Evolutionary conservation across 192 early-diverging fungal genomes (phyloP).

Genomic region (Paraglomus occultum): DNA sequence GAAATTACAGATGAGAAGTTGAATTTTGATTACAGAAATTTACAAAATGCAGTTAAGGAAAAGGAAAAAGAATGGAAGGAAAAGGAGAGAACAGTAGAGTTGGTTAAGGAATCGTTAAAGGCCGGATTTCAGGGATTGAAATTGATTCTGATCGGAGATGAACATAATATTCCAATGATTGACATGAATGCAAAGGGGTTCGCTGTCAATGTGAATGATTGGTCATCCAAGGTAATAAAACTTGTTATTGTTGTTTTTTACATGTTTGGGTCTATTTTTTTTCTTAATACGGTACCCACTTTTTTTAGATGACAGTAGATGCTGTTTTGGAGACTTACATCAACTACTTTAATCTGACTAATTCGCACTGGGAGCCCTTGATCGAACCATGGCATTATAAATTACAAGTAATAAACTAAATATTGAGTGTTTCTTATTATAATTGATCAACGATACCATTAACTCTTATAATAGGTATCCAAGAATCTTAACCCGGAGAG

Average conservation of each 20-base stretch:
- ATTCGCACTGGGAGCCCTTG: slow-evolving; percentile 98
- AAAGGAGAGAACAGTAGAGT: slow-evolving; percentile 39
- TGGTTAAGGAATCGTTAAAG: slow-evolving; percentile 55
- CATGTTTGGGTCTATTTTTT: slow-evolving; percentile 5
- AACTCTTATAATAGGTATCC: slow-evolving; percentile 23
- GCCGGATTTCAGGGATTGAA: slow-evolving; percentile 67
- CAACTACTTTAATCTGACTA: slow-evolving; percentile 96
- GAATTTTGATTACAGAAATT: slow-evolving; percentile 24
- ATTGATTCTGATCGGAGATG: slow-evolving; percentile 89
- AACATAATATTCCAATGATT: slow-evolving; percentile 90
- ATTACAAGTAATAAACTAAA: slow-evolving; percentile 41
- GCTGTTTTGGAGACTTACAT: slow-evolving; percentile 67
- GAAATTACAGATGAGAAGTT: slow-evolving; percentile 8
- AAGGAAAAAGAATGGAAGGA: slow-evolving; percentile 31
- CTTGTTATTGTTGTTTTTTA: neutral
- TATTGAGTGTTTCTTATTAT: neutral
- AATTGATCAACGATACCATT: neutral
- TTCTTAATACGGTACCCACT: neutral
- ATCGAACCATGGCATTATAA: slow-evolving; percentile 87
- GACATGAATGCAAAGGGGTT: slow-evolving; percentile 82
- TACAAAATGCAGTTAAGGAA: slow-evolving; percentile 4
- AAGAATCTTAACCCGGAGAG: slow-evolving; percentile 40
- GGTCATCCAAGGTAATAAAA: slow-evolving; percentile 66
- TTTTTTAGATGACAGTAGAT: slow-evolving; percentile 52
- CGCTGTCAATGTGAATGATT: slow-evolving; percentile 76